A percentile compares a stretch with the other conserved stretches of the same genome.
Evolutionary conservation across 2,329 filamentous ascomycete genomes (phyloP).

Genomic region (Colletotrichum eremochloae): DNA sequence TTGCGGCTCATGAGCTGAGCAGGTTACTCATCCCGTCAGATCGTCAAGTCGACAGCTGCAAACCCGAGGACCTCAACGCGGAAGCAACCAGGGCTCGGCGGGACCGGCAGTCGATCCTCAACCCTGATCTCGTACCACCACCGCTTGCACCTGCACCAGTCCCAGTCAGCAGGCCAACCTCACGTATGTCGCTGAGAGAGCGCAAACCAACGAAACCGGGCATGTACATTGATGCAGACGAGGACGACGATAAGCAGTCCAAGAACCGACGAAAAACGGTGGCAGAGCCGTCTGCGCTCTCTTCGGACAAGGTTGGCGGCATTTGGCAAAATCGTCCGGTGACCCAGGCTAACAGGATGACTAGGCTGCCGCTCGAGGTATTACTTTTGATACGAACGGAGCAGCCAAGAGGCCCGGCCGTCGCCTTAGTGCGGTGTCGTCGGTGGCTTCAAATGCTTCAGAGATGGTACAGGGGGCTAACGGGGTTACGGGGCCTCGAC

Average conservation of each 20-base stretch:
- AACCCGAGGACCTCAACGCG: conserved; percentile 81
- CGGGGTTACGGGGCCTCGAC: conserved; percentile 44
- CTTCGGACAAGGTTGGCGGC: conserved; percentile 57
- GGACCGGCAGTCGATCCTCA: conserved; percentile 72
- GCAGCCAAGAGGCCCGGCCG: conserved; percentile 54
- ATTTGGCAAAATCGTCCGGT: background rate
- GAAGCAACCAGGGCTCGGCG: conserved; percentile 73
- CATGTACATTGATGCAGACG: conserved; percentile 66
- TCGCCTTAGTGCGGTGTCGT: conserved; percentile 64
- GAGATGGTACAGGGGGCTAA: background rate
- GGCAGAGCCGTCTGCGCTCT: conserved; percentile 62
- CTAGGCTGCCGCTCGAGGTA: conserved; percentile 53
- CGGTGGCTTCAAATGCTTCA: conserved; percentile 45
- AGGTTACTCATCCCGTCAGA: conserved; percentile 84
- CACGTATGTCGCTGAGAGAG: conserved; percentile 79
- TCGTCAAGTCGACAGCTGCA: conserved; percentile 82
- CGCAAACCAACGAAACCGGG: conserved; percentile 72
- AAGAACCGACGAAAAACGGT: conserved; percentile 73
- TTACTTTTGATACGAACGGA: conserved; percentile 45
- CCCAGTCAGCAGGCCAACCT: conserved; percentile 60
- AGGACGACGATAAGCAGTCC: conserved; percentile 53
- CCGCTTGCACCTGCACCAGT: conserved; percentile 44
- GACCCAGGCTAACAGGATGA: conserved; percentile 38
- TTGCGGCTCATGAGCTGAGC: conserved; percentile 85
- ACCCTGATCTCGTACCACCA: conserved; percentile 50